Evolutionary conservation across 768 basidiomycete species (phyloP), one percentile per base, ranked within the genome.

Genomic region (Lentinula guzmanii): DNA sequence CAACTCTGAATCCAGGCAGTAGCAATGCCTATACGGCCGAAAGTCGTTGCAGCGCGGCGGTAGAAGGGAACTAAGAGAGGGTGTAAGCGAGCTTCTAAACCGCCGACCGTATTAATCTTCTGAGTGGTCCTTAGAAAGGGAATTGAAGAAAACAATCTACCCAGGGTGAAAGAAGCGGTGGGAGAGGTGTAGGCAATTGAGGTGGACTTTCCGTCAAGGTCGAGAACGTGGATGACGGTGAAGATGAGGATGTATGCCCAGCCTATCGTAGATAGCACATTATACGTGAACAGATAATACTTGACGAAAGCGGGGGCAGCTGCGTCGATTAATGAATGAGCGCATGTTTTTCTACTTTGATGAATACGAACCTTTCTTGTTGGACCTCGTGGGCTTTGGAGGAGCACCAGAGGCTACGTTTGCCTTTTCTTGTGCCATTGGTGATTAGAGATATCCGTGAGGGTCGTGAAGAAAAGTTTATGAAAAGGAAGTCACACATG

Each of bases 1-100:
- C 85, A 83, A 28, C 83, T 92, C 76, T 99, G 96, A 5, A 96
- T 90, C 64, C 85, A 77, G 4, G 85, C 83, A 2, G 87, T 88
- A 37, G 75, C 72, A 3, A 68, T 64, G 15, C 91, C 91, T 4
- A 91, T 77, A 5, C 84, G 82, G 10, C 79, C 71, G 69, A 85
- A 87, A 10, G 86, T 79, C 0, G 89, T 87, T 15, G 71, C 72
- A 0, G 86, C 74, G 39, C 87, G 77, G 48, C 74, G 66, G 71
- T 83, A 76, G 37, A 85, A 42, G 50, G 86, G 73, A 43, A 72
- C 72, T 31, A 82, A 65, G 50, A 67, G 64, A 45, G 70, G 56
- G 2, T 82, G 81, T 24, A 81, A 67, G 51, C 70, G 73, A 24
- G 75, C 68, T 53, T 79, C 74, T 37, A 79, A 33, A 34, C 69